phyloP scores from a whole-genome alignment of 2,329 filamentous ascomycete genomes.

The Camillea tinctor region DNA sequence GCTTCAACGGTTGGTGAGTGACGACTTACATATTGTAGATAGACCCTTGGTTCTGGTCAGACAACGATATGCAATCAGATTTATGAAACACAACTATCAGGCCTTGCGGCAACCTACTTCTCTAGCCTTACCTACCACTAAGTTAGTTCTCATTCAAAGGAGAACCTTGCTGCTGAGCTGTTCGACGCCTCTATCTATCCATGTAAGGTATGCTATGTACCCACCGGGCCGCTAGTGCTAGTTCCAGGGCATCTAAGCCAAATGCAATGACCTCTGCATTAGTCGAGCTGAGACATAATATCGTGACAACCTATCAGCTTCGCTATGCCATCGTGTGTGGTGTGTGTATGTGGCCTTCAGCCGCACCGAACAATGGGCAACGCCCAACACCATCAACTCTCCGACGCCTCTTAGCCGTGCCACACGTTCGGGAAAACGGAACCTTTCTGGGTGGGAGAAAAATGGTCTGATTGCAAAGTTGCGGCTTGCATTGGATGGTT shows the following conservation, averaged over 20 bases:
- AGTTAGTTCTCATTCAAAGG: not conserved
- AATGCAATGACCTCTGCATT: not conserved
- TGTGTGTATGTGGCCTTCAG: not conserved
- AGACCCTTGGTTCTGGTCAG: not conserved
- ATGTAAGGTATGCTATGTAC: not conserved
- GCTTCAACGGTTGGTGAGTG: not conserved
- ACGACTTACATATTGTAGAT: not conserved
- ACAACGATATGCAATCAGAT: not conserved
- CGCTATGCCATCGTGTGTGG: no score
- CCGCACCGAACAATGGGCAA: not conserved
- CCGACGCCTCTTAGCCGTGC: not conserved
- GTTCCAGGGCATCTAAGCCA: not conserved
- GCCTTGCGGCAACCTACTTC: not conserved
- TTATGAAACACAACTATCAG: not conserved
- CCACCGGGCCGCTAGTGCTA: not conserved
- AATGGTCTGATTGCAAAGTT: not conserved
- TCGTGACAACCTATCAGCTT: not conserved
- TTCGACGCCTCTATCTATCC: not conserved
- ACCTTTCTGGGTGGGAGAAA: not conserved
- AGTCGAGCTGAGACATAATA: not conserved
- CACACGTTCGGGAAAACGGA: not conserved
- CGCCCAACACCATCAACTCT: not conserved
- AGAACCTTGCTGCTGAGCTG: not conserved
- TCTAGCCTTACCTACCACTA: not conserved
- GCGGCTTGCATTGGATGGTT: not conserved